These are phyloP conservation scores for Talinum fruticosum DNA, from an alignment of 148 eudicot species.

Conservation along the genomic window DNA sequence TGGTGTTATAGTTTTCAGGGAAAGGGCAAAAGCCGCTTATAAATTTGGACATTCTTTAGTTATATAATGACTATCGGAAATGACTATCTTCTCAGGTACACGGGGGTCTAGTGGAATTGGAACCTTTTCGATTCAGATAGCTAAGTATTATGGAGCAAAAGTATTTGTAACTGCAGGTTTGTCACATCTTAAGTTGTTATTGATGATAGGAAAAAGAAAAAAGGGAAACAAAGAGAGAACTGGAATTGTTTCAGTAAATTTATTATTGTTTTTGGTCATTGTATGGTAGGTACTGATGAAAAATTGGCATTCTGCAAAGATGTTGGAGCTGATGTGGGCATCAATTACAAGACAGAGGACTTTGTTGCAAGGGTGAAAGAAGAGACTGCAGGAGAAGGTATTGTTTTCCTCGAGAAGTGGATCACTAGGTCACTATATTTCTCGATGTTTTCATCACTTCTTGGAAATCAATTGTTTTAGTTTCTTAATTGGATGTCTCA, in stretches of 20 bases:
- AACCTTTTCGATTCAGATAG: constrained; percentile 79
- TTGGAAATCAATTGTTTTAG: background rate
- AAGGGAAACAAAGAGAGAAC: no score
- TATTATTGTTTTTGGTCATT: constrained; percentile 1
- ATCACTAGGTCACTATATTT: background rate
- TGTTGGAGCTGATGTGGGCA: constrained; percentile 91
- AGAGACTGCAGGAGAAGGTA: constrained; percentile 95
- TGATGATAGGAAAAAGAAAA: background rate
- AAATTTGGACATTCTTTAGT: no score
- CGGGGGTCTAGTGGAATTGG: no score
- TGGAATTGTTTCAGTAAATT: background rate
- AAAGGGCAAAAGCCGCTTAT: no score
- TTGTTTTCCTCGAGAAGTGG: background rate
- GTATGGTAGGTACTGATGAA: constrained; percentile 64
- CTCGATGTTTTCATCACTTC: background rate
- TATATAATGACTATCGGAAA: no score
- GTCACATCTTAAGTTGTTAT: background rate
- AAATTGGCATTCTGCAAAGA: constrained; percentile 76
- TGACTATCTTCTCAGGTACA: no score
- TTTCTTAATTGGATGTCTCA: background rate
- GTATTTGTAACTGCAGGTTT: constrained; percentile 87
- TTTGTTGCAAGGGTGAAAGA: constrained; percentile 90
- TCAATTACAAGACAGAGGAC: constrained; percentile 94
- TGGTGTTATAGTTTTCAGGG: no score
- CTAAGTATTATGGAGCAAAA: constrained; percentile 39